Conservation (phyloP, 1,139 yeast genomes). For the Kodamaea fungicola region DNA sequence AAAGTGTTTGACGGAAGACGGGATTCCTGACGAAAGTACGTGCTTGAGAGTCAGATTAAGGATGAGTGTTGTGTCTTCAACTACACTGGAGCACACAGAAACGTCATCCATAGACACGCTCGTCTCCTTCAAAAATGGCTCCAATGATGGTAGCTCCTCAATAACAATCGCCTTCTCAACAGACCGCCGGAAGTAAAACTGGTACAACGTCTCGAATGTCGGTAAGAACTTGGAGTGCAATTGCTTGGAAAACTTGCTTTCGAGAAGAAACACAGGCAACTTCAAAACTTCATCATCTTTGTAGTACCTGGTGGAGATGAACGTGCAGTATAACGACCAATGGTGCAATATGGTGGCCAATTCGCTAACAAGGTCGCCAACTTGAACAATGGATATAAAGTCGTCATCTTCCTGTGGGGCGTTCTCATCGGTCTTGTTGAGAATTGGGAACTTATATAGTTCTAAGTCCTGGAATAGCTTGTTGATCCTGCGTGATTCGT, state of each 20-base stretch:
- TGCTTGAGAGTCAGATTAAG: slow-evolving; percentile 63
- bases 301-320: slow-evolving; percentile 57
- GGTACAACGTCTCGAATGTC: slow-evolving; percentile 58
- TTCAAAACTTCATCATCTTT: slow-evolving; percentile 17
- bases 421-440: slow-evolving; percentile 23
- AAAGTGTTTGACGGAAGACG: slow-evolving; percentile 50
- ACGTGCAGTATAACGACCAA: slow-evolving; percentile 83
- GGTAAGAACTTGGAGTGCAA: slow-evolving; percentile 53
- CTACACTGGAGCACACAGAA: slow-evolving; percentile 75
- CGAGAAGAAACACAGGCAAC: slow-evolving; percentile 51
- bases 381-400: slow-evolving; percentile 43
- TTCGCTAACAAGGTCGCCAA: slow-evolving; percentile 62
- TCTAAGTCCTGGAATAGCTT: slow-evolving; percentile 55
- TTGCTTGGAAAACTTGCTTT: slow-evolving; percentile 63
- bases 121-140: slow-evolving; percentile 22
- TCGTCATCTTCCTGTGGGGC: slow-evolving; percentile 25
- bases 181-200: slow-evolving; percentile 71
- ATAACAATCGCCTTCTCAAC: slow-evolving; percentile 77
- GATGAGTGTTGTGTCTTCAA: slow-evolving; percentile 80
- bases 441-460: slow-evolving; percentile 53
- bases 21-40: slow-evolving; percentile 59
- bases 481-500: slow-evolving; percentile 65
- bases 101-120: slow-evolving; percentile 30
- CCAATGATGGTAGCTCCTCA: slow-evolving; percentile 66
- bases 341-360: slow-evolving; percentile 73